Evolutionary conservation across 169 alveolate species (phyloP).

Genomic region (Cryptosporidium xiaoi): DNA sequence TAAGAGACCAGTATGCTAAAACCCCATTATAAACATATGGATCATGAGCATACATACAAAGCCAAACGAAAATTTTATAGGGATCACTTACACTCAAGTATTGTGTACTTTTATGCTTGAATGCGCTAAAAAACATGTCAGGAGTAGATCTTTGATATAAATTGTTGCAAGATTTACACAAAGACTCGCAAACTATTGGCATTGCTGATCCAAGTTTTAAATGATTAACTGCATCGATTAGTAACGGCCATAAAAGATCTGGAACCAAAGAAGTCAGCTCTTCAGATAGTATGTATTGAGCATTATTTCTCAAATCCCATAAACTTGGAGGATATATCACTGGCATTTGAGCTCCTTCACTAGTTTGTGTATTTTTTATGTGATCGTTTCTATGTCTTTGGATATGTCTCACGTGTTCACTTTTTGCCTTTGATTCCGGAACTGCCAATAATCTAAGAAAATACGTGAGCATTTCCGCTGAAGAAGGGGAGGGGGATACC

Average conservation of each 20-base stretch:
- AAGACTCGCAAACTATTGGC: constrained; percentile 71
- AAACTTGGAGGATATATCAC: constrained; percentile 63
- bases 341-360: constrained; percentile 18
- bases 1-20: constrained; percentile 69
- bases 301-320: constrained; percentile 68
- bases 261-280: constrained; percentile 62
- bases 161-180: constrained; percentile 52
- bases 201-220: constrained; percentile 71
- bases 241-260: constrained; percentile 67
- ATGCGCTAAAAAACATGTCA: constrained; percentile 42
- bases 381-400: constrained; percentile 57
- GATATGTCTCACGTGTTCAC: constrained; percentile 58
- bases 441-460: constrained; percentile 68
- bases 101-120: constrained; percentile 17
- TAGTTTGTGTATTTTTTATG: constrained; percentile 12
- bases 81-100: constrained; percentile 58
- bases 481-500: constrained; percentile 68
- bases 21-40: constrained; percentile 58
- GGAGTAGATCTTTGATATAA: constrained; percentile 51
- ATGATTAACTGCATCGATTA: constrained; percentile 71
- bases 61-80: constrained; percentile 62
- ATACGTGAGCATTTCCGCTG: constrained; percentile 67
- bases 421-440: constrained; percentile 56
- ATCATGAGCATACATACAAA: constrained; percentile 73
- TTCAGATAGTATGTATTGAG: constrained; percentile 40